phyloP scores from a whole-genome alignment of 179 eudicot genomes.

The Gypsophila paniculata region DNA sequence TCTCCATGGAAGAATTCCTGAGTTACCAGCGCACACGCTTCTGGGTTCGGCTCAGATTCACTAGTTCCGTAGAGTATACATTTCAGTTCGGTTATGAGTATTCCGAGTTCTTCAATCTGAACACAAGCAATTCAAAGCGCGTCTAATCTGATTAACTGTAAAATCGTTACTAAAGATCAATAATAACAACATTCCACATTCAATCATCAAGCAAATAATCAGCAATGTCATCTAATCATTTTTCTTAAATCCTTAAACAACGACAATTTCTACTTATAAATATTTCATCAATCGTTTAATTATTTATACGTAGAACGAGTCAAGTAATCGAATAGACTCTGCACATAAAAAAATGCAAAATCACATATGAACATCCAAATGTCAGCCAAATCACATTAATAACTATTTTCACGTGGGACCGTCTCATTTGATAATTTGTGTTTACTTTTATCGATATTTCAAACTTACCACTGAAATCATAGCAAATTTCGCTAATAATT shows the following conservation, averaged over 20 bases:
- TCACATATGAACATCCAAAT: constrained; percentile 1
- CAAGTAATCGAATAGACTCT: neutral
- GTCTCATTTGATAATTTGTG: too few relatives aligned
- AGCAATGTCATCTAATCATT: neutral
- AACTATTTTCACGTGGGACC: neutral
- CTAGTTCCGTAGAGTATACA: constrained; percentile 60
- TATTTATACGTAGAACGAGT: neutral
- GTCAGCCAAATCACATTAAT: constrained; percentile 2
- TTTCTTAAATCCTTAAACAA: neutral
- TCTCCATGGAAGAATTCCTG: constrained; percentile 60
- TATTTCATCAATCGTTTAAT: neutral
- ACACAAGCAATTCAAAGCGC: neutral
- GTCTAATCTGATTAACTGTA: neutral
- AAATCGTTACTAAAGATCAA: too few relatives aligned
- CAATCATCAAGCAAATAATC: neutral
- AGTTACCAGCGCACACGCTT: constrained; percentile 74
- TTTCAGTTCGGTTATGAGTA: constrained; percentile 47
- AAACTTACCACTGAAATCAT: neutral
- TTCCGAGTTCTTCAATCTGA: constrained; percentile 51
- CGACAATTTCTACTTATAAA: neutral
- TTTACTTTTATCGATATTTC: too few relatives aligned
- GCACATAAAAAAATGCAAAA: neutral
- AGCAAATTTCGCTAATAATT: neutral
- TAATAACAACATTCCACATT: neutral
- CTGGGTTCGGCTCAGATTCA: constrained; percentile 60